Evolutionary conservation across 805 yeast genomes (phyloP).

Genomic region (Millerozyma miso): DNA sequence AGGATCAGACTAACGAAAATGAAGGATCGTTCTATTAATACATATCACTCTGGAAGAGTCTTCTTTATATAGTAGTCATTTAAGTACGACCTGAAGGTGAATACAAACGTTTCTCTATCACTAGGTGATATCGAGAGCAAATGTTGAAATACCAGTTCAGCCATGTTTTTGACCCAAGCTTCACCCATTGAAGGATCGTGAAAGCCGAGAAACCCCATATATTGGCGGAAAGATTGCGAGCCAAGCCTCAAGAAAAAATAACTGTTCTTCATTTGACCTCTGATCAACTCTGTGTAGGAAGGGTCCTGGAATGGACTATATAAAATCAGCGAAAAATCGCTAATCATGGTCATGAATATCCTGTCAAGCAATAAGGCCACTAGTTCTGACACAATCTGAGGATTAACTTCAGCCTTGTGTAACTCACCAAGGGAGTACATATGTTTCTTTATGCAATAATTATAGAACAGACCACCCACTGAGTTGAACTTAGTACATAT

Average conservation of each 20-base stretch:
- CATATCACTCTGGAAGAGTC: background rate
- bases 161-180: conserved; percentile 11
- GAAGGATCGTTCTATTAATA: background rate
- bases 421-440: background rate
- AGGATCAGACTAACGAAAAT: no score
- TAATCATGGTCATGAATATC: conserved; percentile 13
- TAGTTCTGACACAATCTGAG: conserved; percentile 1
- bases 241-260: conserved; percentile 8
- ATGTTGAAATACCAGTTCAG: conserved; percentile 4
- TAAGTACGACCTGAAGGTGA: background rate
- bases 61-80: background rate
- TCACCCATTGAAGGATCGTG: conserved; percentile 8
- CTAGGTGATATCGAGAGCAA: background rate
- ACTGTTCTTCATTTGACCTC: conserved; percentile 7
- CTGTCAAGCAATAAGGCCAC: conserved; percentile 7
- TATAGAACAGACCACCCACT: conserved; percentile 13
- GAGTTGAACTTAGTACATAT: conserved; percentile 14
- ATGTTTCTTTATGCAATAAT: conserved; percentile 6
- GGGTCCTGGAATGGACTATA: conserved; percentile 9
- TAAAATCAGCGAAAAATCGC: conserved; percentile 5
- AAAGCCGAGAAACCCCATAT: conserved; percentile 13
- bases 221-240: conserved; percentile 17
- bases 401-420: background rate
- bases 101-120: background rate
- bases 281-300: conserved; percentile 4